phyloP scores from a whole-genome alignment of 2,329 filamentous ascomycete species.

The Exophiala sp. region DNA sequence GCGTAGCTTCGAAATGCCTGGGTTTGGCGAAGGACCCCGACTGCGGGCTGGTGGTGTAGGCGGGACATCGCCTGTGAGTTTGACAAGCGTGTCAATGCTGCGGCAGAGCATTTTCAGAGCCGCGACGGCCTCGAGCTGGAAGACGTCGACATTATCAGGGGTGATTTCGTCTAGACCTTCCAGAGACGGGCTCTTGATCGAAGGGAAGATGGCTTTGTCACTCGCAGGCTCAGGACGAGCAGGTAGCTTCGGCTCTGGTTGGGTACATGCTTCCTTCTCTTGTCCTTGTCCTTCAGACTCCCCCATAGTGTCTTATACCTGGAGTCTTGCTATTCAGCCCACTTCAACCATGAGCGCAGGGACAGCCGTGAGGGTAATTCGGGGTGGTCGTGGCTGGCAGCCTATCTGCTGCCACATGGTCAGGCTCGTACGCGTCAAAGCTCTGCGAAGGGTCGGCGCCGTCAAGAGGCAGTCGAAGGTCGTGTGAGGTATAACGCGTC shows the following conservation, averaged over 20 bases:
- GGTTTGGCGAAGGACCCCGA: constrained; percentile 20
- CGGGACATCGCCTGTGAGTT: constrained; percentile 62
- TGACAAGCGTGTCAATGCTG: constrained; percentile 55
- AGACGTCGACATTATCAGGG: constrained; percentile 59
- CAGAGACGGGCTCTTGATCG: constrained; percentile 32
- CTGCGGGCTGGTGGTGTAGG: constrained; percentile 61
- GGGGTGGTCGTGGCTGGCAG: constrained; percentile 6
- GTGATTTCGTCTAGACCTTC: constrained; percentile 32
- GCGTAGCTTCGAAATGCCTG: constrained; percentile 14
- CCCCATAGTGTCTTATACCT: constrained; percentile 14
- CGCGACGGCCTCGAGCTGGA: constrained; percentile 66
- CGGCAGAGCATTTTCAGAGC: constrained; percentile 77
- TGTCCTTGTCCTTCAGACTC: constrained; percentile 8
- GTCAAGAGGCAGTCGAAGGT: too few species aligned
- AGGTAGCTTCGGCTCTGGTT: constrained; percentile 18
- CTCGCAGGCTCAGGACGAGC: constrained; percentile 28
- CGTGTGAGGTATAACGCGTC: too few species aligned
- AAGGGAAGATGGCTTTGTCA: constrained; percentile 28
- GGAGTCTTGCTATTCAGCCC: constrained; percentile 6
- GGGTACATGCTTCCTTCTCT: constrained; percentile 11
- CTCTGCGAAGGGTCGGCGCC: background rate
- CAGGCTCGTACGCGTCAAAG: constrained; percentile 6
- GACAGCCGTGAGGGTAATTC: constrained; percentile 3
- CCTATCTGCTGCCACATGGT: constrained; percentile 19
- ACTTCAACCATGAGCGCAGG: constrained; percentile 14